Base-by-base conservation (phyloP, 306 rosid genomes). In the Rosa chinensis region DNA sequence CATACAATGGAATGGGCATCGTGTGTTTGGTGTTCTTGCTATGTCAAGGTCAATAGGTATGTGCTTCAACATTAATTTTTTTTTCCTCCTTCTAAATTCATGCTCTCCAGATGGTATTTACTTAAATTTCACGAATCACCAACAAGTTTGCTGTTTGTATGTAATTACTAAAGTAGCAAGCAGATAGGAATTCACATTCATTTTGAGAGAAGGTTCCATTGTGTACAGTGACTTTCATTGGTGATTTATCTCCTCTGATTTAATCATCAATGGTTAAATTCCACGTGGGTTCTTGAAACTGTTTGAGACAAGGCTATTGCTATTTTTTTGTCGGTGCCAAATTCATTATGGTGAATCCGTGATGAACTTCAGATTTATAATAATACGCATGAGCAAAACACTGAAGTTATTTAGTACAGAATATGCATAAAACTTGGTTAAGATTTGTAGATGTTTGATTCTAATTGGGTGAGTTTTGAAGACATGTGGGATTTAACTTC, bases 1-100 rank as follows among this genome's bases (percentile, higher is more conserved):
- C 81, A 93, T 93, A 66, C 96, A 93, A 39, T 93, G 98, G 98
- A 93, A 93, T 67, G 98, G 98, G 39, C 91, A 91, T 74, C 94
- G 98, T 43, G 97, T 93, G 42, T 93, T 88, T 76, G 98, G 98
- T 66, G 98, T 93, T 75, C 94, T 93, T 49, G 98, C 98, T 9
- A 93, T 93, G 98, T 93, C 98, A 43, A 87, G 98, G 85, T 93
- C 98, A 17, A 91, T 93, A n/a, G 98, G 98, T 93, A 86, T 23
- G 90, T 72, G 39, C 78, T 77, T 73, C 47, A 50, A 73, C 52
- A 63, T 73, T 6, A 37, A 76, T 23, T 68, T 50, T 72, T 78
- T 50, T 72, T 78, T 59, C 7, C 4, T 2, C 70, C 20, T 10
- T 66, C 45, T 17, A 48, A 4, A 0, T 13, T 47, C 56, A 44